phyloP scores from a whole-genome alignment of 2,329 filamentous ascomycete genomes.

The Xylaria sp. region DNA sequence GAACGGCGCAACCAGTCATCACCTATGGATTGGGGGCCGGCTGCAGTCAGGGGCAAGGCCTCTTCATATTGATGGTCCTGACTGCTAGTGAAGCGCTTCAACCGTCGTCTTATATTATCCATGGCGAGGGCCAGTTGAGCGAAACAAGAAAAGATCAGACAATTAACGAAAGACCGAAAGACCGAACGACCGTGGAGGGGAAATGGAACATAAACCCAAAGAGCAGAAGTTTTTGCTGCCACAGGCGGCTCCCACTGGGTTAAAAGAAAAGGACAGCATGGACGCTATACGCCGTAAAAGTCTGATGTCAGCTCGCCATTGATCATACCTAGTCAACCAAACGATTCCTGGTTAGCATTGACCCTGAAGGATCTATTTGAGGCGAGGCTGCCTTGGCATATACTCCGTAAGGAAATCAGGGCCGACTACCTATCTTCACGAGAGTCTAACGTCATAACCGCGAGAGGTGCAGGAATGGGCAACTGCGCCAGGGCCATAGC shows the following conservation, averaged over 20 bases:
- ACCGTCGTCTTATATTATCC: conserved; percentile 33
- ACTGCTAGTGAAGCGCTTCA: conserved; percentile 26
- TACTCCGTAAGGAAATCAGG: conserved; percentile 4
- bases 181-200: conserved; percentile 17
- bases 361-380: conserved; percentile 20
- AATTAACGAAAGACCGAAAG: conserved; percentile 33
- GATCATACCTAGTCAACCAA: conserved; percentile 21
- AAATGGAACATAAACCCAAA: conserved; percentile 21
- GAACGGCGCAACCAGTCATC: conserved; percentile 27
- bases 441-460: conserved; percentile 15
- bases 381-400: background rate
- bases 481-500: no score
- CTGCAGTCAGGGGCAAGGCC: conserved; percentile 28
- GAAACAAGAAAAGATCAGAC: conserved; percentile 4
- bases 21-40: conserved; percentile 15
- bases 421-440: conserved; percentile 20
- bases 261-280: conserved; percentile 23
- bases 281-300: conserved; percentile 8
- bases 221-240: conserved; percentile 12
- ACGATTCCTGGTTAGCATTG: conserved; percentile 22
- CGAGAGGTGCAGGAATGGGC: conserved; percentile 2
- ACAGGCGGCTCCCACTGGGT: conserved; percentile 12
- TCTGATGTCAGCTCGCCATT: conserved; percentile 28
- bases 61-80: conserved; percentile 30
- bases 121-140: conserved; percentile 21